Base-by-base conservation (phyloP, 1,284 basidiomycete species). In the Mycosarcoma mackinlayi region DNA sequence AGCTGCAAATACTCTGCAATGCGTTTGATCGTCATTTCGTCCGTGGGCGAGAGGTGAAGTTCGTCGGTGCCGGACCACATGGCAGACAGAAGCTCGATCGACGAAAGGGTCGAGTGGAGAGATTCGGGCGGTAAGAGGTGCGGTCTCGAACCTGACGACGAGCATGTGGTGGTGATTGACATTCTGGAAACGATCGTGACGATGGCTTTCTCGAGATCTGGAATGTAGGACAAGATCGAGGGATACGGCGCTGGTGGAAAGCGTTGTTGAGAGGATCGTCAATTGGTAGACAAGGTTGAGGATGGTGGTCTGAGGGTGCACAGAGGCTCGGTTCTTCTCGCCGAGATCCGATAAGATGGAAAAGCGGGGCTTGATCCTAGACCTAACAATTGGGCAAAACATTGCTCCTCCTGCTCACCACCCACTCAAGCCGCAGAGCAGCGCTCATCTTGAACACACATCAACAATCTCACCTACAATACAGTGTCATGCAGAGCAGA, bases 31-130 rank as follows among this genome's bases (percentile, higher is more conserved):
- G 48, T 24, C 1, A 6, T 10, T 18, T 69, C 63, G 14, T 63
- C 65, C 3, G 28, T 16, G 2, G 42, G 3, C 3, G 47, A 13
- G 21, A 75, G 30, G 5, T 19, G 14, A 0, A 76, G 45, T 34
- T 73, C 71, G 38, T 65, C 68, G 6, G 38, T 34, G 1, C 66
- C 71, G 6, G 47, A 48, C 74, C 74, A 76, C 74, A 76, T 76
- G 38, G 74, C 66, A 10, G 57, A 47, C 14, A 76, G 46, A 18
- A 76, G 46, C 40, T 76, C 67, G 54, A 74, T 50, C 1, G 71
- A 46, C 2, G 47, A 49, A 9, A 74, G 37, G 11, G 38, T 46
- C 16, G 39, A 19, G 13, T 38, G 28, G 8, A 76, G 56, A 3
- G 47, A 31, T 27, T 76, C 74, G 10, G 74, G 74, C 10, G 65